A percentile compares a stretch with the other conserved stretches of the same genome.
Conservation (phyloP, 129 eudicot species). For the Saposhnikovia divaricata region DNA sequence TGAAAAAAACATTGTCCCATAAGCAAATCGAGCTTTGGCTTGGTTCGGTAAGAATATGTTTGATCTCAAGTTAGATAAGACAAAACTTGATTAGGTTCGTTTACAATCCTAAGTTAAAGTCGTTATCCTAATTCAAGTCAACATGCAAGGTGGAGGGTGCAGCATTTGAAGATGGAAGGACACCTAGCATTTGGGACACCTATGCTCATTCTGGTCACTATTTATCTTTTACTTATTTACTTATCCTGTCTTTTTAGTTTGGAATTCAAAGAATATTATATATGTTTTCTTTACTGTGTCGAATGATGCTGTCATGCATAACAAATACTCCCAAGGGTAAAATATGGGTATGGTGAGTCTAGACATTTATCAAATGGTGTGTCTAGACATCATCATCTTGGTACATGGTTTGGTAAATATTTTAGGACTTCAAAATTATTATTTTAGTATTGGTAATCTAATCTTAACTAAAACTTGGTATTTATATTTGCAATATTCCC, state of each 20-base stretch:
- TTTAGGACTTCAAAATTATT: background rate
- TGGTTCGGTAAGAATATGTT: background rate
- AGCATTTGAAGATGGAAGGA: constrained; percentile 43
- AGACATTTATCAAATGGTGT: background rate
- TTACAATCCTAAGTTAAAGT: background rate
- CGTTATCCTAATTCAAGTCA: background rate
- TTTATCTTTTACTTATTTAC: background rate
- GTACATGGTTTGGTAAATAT: background rate
- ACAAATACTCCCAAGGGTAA: constrained; percentile 8
- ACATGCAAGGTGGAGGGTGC: constrained; percentile 34
- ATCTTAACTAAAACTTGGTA: too few relatives aligned
- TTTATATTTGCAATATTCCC: background rate
- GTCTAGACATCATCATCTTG: background rate
- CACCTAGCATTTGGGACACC: constrained; percentile 42
- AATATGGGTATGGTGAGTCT: background rate
- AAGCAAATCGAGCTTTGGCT: background rate
- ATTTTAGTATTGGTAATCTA: background rate
- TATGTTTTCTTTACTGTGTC: background rate
- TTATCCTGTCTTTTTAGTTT: background rate
- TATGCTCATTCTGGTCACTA: constrained; percentile 25
- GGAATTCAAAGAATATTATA: background rate
- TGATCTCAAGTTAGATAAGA: background rate
- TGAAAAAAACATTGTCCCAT: too few relatives aligned
- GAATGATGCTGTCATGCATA: background rate
- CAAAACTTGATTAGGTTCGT: background rate